Percentiles rank a stretch among this genome's conserved stretches.
Evolutionary conservation across 2,329 filamentous ascomycete genomes (phyloP).

Genomic region (Pseudogymnoascus sp.): DNA sequence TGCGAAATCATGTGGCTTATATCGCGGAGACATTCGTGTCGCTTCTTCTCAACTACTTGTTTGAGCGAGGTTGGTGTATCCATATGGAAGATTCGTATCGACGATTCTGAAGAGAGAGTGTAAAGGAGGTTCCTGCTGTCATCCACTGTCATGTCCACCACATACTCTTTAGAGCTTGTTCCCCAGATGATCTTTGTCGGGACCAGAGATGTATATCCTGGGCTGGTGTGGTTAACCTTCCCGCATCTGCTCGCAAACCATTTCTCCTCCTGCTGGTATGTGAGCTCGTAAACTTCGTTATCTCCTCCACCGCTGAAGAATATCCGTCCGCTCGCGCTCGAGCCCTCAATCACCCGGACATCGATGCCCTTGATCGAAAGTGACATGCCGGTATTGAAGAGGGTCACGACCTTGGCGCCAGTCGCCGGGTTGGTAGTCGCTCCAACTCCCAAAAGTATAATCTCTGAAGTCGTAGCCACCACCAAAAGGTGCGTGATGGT

Average conservation of each 20-base stretch:
- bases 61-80: conserved; percentile 55
- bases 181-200: conserved; percentile 44
- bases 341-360: conserved; percentile 72
- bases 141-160: conserved; percentile 78
- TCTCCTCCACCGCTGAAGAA: conserved; percentile 80
- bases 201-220: conserved; percentile 61
- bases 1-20: conserved; percentile 78
- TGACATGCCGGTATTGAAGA: conserved; percentile 86
- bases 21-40: conserved; percentile 57
- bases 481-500: conserved; percentile 84
- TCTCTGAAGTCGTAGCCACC: conserved; percentile 76
- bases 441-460: conserved; percentile 79
- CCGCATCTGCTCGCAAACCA: conserved; percentile 89
- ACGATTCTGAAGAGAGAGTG: conserved; percentile 79
- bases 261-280: conserved; percentile 92
- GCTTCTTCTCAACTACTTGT: conserved; percentile 56
- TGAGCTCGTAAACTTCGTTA: conserved; percentile 87
- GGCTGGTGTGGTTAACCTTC: conserved; percentile 81
- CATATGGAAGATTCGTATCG: conserved; percentile 87
- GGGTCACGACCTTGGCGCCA: conserved; percentile 63
- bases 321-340: conserved; percentile 72
- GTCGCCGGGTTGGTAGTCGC: conserved; percentile 55
- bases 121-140: conserved; percentile 85
- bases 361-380: conserved; percentile 69
- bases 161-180: conserved; percentile 50